Evolutionary conservation across 345 rosid species (phyloP), one percentile per base, ranked within the genome.

Genomic region (Sonneratia alba): DNA sequence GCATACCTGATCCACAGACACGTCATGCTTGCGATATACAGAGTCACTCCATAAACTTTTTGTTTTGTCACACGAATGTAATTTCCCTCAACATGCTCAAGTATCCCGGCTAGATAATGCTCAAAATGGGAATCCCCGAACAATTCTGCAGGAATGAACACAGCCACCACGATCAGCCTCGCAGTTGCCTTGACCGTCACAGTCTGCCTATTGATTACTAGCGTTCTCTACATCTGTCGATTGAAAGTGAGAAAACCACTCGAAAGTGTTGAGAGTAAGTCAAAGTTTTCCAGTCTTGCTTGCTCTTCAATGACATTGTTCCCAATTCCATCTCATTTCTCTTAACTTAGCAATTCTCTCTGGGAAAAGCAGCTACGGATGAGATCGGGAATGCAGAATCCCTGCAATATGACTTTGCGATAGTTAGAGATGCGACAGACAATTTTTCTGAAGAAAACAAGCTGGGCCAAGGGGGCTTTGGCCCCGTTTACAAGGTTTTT

Each of bases 391-490:
- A 9, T 6, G 63, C 32, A 22, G 63, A 57, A 22, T 57, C 63
- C 2, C 12, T 57, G 32, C 63, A 57, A 22, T 79, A 79, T 76
- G 84, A 70, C 71, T 85, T 88, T 70, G 71, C 45, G 34, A 14
- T 61, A 13, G 42, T 90, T 66, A 90, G 79, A 57, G 72, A 63
- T 13, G 94, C 98, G 15, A 90, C 94, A 0, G 73, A 83, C 64
- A 82, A 82, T 74, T 92, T 92, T 63, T 76, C 90, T 4, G 86
- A 84, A 70, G 84, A 75, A 73, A 90, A 87, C 86, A 90, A 77
- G 71, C 91, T 92, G 56, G 98, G 98, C 32, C 85, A 80, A 9
- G 98, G 98, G 0, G 98, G 96, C 68, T 92, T 92, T 24, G 96
- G 98, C 70, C 82, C 85, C 68, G 95, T 92, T 16, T 88, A 88